A percentile compares a stretch with the other conserved stretches of the same genome.
phyloP scores from a whole-genome alignment of 495 filamentous ascomycete species.

The Hypoxylon trugodes region DNA sequence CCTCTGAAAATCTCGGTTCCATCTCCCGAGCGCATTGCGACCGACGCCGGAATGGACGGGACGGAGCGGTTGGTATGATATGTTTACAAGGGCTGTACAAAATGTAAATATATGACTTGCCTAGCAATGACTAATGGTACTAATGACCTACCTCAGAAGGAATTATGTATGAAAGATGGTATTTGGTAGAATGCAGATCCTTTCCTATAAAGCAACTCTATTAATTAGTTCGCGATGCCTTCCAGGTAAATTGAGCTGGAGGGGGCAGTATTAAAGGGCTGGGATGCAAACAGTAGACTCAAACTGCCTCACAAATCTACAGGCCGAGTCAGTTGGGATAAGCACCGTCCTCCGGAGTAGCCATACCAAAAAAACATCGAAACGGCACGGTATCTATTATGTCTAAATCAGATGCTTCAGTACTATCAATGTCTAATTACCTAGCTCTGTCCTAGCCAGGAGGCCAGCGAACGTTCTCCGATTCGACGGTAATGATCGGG shows the following conservation, averaged over 20 bases:
- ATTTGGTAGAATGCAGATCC: too few relatives aligned
- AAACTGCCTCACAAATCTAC: constrained; percentile 21
- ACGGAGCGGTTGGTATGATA: too few relatives aligned
- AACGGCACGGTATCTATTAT: constrained; percentile 8
- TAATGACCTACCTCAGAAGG: too few relatives aligned
- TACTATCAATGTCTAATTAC: constrained; percentile 39
- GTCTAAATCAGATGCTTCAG: constrained; percentile 38
- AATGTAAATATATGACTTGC: too few relatives aligned
- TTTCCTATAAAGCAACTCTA: constrained; percentile 1
- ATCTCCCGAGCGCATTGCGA: too few relatives aligned
- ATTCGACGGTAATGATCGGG: constrained; percentile 11
- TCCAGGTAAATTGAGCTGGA: background rate
- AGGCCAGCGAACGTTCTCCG: constrained; percentile 21
- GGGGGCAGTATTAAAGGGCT: constrained; percentile 1
- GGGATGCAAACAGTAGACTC: background rate
- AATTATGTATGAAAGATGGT: too few relatives aligned
- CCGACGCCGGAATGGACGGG: too few relatives aligned
- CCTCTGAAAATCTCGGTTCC: too few relatives aligned
- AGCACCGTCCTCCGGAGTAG: constrained; percentile 26
- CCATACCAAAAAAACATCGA: constrained; percentile 36
- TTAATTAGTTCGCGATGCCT: constrained; percentile 2
- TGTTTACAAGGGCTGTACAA: too few relatives aligned
- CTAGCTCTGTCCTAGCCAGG: constrained; percentile 26
- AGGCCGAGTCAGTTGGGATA: constrained; percentile 35
- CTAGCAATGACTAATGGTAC: too few relatives aligned